Conservation (phyloP, 1,284 basidiomycete species). For the Sanghuangporus sanghuang region DNA sequence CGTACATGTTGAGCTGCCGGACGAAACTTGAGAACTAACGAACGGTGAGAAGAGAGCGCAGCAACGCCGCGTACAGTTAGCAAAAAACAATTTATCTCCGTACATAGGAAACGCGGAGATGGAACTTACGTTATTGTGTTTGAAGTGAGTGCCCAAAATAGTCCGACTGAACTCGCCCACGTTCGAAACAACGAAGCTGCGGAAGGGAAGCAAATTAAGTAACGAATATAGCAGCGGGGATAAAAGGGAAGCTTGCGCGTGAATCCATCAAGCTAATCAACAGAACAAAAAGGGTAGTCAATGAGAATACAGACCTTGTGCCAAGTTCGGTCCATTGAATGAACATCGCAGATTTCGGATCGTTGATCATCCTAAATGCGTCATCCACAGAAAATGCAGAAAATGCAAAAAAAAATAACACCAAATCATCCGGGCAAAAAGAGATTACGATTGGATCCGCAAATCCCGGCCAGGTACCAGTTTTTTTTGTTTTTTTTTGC, state of each 20-base stretch:
- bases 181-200: conserved; percentile 74
- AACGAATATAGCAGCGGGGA: not conserved
- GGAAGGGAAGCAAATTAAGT: not conserved
- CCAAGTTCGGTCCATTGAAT: conserved; percentile 77
- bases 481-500: not conserved
- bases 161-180: conserved; percentile 79
- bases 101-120: not conserved
- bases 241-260: not conserved
- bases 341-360: conserved; percentile 70
- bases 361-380: conserved; percentile 67
- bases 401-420: too few species aligned
- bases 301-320: conserved; percentile 41
- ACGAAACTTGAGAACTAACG: conserved; percentile 85
- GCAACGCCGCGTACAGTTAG: conserved; percentile 14
- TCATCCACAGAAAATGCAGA: not conserved
- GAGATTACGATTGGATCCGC: not conserved
- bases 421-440: not conserved
- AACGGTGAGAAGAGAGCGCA: not conserved
- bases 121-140: conserved; percentile 69
- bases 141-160: conserved; percentile 77
- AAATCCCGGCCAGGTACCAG: not conserved
- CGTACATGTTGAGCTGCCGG: conserved; percentile 88
- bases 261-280: not conserved
- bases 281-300: conserved; percentile 10
- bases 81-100: not conserved